A percentile compares a stretch with the other conserved stretches of the same genome.
Evolutionary conservation across 2,329 filamentous ascomycete species (phyloP).

Genomic region (Arthrobotrys sinensis): DNA sequence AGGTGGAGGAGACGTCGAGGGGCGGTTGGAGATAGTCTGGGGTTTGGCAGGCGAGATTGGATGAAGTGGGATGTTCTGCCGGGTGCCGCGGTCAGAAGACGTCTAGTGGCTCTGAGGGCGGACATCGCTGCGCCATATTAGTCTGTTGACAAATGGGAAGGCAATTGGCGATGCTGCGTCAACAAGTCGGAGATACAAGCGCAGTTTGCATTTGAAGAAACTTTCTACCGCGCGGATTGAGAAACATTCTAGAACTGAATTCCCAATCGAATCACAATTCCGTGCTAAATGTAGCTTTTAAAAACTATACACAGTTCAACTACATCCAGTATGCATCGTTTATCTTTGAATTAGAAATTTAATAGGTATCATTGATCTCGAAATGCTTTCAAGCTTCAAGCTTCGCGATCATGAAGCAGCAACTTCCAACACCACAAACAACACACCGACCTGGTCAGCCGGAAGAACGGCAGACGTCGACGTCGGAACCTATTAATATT

Average conservation of each 20-base stretch:
- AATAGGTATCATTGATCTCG: too few relatives aligned
- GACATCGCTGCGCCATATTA: conserved; percentile 53
- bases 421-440: background rate
- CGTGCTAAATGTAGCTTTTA: too few relatives aligned
- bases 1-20: conserved; percentile 30
- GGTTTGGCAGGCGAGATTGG: background rate
- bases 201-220: too few relatives aligned
- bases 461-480: background rate
- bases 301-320: too few relatives aligned
- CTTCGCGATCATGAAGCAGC: background rate
- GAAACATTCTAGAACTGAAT: too few relatives aligned
- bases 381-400: too few relatives aligned
- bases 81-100: conserved; percentile 45
- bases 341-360: too few relatives aligned
- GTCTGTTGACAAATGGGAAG: background rate
- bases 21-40: background rate
- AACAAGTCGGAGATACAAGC: background rate
- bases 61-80: conserved; percentile 7
- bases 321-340: too few relatives aligned
- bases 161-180: conserved; percentile 10
- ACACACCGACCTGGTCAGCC: background rate
- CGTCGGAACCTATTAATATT: too few relatives aligned
- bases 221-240: background rate
- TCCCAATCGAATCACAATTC: too few relatives aligned
- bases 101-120: conserved; percentile 52